A percentile compares a stretch with the other conserved stretches of the same genome.
phyloP scores from a whole-genome alignment of 768 basidiomycete species.

The Suillus americanus region DNA sequence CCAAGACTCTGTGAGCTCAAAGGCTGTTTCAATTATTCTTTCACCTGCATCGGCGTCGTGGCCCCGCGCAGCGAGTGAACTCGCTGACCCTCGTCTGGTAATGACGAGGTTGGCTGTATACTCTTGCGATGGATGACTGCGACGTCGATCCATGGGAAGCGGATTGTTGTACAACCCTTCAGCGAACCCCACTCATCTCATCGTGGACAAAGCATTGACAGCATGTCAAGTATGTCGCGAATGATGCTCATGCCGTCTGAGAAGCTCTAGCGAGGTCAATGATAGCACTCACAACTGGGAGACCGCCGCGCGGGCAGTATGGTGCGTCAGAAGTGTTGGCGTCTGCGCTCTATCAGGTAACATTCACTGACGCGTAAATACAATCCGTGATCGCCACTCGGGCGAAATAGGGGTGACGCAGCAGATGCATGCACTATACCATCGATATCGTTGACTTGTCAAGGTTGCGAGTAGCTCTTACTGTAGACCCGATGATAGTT shows the following conservation, averaged over 20 bases:
- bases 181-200: neutral
- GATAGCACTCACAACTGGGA: neutral
- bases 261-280: neutral
- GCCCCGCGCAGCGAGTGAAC: slow-evolving; percentile 32
- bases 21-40: slow-evolving; percentile 4
- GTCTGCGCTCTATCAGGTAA: neutral
- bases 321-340: neutral
- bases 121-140: slow-evolving; percentile 83
- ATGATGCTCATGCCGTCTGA: neutral
- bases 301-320: neutral
- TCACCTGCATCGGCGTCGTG: slow-evolving; percentile 35
- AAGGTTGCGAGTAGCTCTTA: neutral
- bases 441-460: neutral
- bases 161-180: slow-evolving; percentile 14
- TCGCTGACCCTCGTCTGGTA: slow-evolving; percentile 24
- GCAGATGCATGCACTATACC: neutral
- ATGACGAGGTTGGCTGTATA: slow-evolving; percentile 30
- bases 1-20: neutral
- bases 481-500: neutral
- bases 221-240: neutral
- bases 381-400: neutral
- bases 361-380: neutral
- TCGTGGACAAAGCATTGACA: neutral
- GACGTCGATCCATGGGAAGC: slow-evolving; percentile 48
- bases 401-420: neutral